Evolutionary conservation across 2,329 filamentous ascomycete species (phyloP).

Genomic region (Pestalotiopsis sp.): DNA sequence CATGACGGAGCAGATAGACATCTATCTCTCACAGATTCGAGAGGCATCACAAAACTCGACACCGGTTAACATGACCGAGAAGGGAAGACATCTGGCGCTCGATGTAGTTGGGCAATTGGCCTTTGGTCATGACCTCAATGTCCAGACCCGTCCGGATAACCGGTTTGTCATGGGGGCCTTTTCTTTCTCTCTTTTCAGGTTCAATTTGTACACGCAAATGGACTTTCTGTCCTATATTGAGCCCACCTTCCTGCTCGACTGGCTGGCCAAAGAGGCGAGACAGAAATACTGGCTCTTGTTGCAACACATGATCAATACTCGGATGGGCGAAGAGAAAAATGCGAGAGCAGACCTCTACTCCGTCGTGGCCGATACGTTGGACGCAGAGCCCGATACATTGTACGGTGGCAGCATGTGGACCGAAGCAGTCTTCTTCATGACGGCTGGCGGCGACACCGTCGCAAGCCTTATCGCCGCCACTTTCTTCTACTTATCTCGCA

Average conservation of each 20-base stretch:
- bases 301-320: not conserved
- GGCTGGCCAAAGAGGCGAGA: not conserved
- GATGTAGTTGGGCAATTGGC: constrained; percentile 23
- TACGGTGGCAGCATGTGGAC: not conserved
- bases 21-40: constrained; percentile 11
- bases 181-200: not conserved
- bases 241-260: not conserved
- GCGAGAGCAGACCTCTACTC: constrained; percentile 14
- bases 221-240: not conserved
- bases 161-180: not conserved
- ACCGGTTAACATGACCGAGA: constrained; percentile 21
- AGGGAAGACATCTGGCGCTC: constrained; percentile 16
- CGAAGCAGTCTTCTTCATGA: not conserved
- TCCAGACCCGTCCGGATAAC: constrained; percentile 18
- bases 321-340: constrained; percentile 7
- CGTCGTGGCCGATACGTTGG: constrained; percentile 6
- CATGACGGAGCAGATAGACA: constrained; percentile 7
- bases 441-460: constrained; percentile 29
- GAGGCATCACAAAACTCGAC: constrained; percentile 9
- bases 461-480: constrained; percentile 32
- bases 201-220: not conserved
- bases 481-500: constrained; percentile 37
- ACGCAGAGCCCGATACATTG: not conserved
- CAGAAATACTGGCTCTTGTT: not conserved
- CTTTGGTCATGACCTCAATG: constrained; percentile 22